Evolutionary conservation across 345 rosid genomes (phyloP).

Genomic region (Salix udensis): DNA sequence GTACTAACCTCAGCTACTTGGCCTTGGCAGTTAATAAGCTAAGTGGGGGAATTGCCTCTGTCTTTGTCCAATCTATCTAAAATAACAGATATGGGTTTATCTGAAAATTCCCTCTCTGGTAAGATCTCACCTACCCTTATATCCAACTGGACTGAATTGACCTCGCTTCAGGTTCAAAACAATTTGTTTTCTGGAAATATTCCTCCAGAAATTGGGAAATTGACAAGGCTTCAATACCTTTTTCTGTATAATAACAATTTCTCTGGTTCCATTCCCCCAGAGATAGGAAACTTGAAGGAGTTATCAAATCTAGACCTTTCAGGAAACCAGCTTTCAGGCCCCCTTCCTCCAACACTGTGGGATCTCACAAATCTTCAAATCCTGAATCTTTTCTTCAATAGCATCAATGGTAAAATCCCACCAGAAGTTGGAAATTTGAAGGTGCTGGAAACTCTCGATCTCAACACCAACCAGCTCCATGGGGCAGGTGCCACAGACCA

Average conservation of each 20-base stretch:
- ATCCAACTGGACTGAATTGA: slow-evolving; percentile 44
- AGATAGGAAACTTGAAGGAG: slow-evolving; percentile 41
- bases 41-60: slow-evolving; percentile 44
- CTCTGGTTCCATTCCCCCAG: slow-evolving; percentile 45
- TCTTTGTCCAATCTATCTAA: slow-evolving; percentile 46
- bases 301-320: slow-evolving; percentile 40
- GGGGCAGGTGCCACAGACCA: slow-evolving; percentile 57
- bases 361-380: slow-evolving; percentile 32
- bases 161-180: slow-evolving; percentile 47
- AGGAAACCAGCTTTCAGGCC: slow-evolving; percentile 45
- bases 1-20: slow-evolving; percentile 47
- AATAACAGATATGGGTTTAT: slow-evolving; percentile 32
- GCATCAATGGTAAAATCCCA: slow-evolving; percentile 50
- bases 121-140: slow-evolving; percentile 42
- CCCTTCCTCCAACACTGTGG: slow-evolving; percentile 48
- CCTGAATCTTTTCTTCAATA: slow-evolving; percentile 45
- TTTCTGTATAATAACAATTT: slow-evolving; percentile 40
- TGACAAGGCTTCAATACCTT: slow-evolving; percentile 32
- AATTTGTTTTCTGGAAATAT: slow-evolving; percentile 44
- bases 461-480: slow-evolving; percentile 42
- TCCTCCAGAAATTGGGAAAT: slow-evolving; percentile 43
- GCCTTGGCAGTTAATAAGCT: slow-evolving; percentile 52
- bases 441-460: slow-evolving; percentile 31
- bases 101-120: slow-evolving; percentile 41
- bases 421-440: slow-evolving; percentile 52